These are phyloP conservation scores for Globisporangium middletonii DNA, from an alignment of 352 stramenopile genomes.

Conservation along the genomic window DNA sequence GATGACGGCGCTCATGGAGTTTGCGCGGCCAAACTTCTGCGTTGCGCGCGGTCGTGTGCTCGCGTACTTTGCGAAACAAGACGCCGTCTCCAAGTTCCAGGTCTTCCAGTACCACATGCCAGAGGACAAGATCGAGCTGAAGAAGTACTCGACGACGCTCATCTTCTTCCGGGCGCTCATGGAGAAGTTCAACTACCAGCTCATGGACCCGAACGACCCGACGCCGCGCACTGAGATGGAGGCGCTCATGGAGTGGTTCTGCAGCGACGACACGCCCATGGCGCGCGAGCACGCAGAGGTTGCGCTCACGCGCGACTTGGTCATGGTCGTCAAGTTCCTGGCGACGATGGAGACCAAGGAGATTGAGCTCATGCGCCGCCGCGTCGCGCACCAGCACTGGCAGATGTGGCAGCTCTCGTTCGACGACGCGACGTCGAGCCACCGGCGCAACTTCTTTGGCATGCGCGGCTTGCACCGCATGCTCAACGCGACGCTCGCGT, in stretches of 20 bases:
- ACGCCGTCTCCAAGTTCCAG: slow-evolving; percentile 46
- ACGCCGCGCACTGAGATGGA: slow-evolving; percentile 88
- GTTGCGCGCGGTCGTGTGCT: slow-evolving; percentile 67
- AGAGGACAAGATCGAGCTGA: slow-evolving; percentile 84
- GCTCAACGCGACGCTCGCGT: slow-evolving; percentile 64
- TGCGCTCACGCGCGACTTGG: slow-evolving; percentile 65
- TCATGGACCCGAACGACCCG: slow-evolving; percentile 75
- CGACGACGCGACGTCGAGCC: slow-evolving; percentile 69
- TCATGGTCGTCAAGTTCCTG: slow-evolving; percentile 85
- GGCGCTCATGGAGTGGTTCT: slow-evolving; percentile 88
- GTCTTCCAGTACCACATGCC: slow-evolving; percentile 88
- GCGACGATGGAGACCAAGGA: slow-evolving; percentile 89
- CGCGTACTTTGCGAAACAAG: slow-evolving; percentile 73
- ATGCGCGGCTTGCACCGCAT: slow-evolving; percentile 63
- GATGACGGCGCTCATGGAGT: slow-evolving; percentile 77
- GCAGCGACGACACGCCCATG: slow-evolving; percentile 68
- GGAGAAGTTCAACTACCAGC: slow-evolving; percentile 78
- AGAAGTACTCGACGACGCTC: slow-evolving; percentile 86
- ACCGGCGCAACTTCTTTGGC: slow-evolving; percentile 74
- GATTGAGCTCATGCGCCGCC: slow-evolving; percentile 82
- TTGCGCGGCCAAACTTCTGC: slow-evolving; percentile 71
- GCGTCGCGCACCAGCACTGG: slow-evolving; percentile 68
- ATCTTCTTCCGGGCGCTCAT: slow-evolving; percentile 83
- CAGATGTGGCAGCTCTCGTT: slow-evolving; percentile 89
- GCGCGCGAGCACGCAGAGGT: slow-evolving; percentile 80